A percentile compares a stretch with the other conserved stretches of the same genome.
These are phyloP conservation scores for Phaseolus coccineus DNA, from an alignment of 331 rosid genomes.

Conservation along the genomic window DNA sequence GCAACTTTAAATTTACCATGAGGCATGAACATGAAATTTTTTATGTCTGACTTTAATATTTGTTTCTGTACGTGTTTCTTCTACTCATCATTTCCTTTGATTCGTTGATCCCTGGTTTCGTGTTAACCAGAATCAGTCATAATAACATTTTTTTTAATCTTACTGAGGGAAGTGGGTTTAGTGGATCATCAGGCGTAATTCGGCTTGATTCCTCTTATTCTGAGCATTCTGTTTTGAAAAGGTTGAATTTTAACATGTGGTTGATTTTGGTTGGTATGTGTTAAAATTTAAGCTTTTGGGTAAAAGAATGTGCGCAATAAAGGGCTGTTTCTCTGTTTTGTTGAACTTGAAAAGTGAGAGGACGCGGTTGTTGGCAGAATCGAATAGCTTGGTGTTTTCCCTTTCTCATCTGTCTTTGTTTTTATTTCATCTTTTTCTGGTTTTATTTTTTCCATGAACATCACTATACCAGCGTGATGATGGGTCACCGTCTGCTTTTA, in stretches of 20 bases:
- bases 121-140: background rate
- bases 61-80: background rate
- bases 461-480: background rate
- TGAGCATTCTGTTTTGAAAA: background rate
- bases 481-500: constrained; percentile 28
- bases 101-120: constrained; percentile 21
- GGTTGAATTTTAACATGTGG: background rate
- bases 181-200: background rate
- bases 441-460: background rate
- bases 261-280: background rate
- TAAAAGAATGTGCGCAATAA: constrained; percentile 28
- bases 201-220: background rate
- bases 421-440: background rate
- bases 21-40: background rate
- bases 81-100: background rate
- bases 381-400: background rate
- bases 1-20: background rate
- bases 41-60: constrained; percentile 2
- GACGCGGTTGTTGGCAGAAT: background rate
- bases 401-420: background rate
- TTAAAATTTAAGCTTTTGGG: background rate
- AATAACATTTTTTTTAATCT: too few relatives aligned
- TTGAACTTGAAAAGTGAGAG: constrained; percentile 30
- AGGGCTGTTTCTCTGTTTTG: constrained; percentile 27
- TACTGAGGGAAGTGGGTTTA: background rate